Percentiles rank a stretch among this genome's conserved stretches.
These are phyloP conservation scores for Globisporangium abappressorium DNA, from an alignment of 352 stramenopile species.

Conservation along the genomic window DNA sequence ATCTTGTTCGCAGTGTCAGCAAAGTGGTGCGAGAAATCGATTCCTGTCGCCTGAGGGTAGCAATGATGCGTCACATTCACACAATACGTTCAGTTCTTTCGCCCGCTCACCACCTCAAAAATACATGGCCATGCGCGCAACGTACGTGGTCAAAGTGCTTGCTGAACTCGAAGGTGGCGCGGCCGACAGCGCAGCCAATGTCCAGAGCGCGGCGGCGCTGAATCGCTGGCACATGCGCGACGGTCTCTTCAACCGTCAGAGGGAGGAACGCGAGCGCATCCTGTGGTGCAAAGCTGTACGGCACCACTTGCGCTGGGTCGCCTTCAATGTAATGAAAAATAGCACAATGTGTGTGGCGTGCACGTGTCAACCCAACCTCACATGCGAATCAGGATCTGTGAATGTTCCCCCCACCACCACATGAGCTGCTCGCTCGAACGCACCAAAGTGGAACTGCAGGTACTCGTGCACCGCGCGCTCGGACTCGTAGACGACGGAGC, in stretches of 20 bases:
- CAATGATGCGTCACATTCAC: neutral
- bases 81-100: neutral
- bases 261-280: slow-evolving; percentile 88
- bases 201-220: slow-evolving; percentile 88
- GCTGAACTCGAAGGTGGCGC: slow-evolving; percentile 92
- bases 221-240: slow-evolving; percentile 42
- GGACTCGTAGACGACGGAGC: slow-evolving; percentile 86
- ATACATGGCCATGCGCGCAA: neutral
- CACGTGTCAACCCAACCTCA: neutral
- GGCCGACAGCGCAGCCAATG: slow-evolving; percentile 93
- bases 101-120: neutral
- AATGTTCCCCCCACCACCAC: neutral
- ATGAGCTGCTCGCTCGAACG: neutral
- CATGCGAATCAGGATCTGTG: neutral
- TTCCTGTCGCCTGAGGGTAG: slow-evolving; percentile 71
- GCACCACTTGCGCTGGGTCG: slow-evolving; percentile 60
- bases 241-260: slow-evolving; percentile 72
- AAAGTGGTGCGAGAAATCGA: slow-evolving; percentile 94
- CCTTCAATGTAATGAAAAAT: slow-evolving; percentile 23
- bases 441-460: slow-evolving; percentile 90
- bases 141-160: slow-evolving; percentile 89
- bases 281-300: slow-evolving; percentile 64
- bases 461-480: slow-evolving; percentile 87
- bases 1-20: slow-evolving; percentile 85
- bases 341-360: neutral